Evolutionary conservation across 257 asterid genomes (phyloP).

Genomic region (Parsonsia alboflavescens): DNA sequence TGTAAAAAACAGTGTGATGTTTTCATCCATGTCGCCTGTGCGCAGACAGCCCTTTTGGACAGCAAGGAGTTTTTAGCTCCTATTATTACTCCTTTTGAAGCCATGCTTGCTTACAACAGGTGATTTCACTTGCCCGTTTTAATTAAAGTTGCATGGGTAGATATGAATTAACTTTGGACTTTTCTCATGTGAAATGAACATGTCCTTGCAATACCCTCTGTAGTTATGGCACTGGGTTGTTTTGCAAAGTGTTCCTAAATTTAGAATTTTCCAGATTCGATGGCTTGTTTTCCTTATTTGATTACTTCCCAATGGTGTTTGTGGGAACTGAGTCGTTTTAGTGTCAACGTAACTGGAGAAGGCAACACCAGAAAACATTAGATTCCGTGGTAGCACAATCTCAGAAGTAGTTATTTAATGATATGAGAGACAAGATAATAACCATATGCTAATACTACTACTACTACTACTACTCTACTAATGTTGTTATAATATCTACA

Average conservation of each 20-base stretch:
- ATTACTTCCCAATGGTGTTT: neutral
- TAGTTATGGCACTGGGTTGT: neutral
- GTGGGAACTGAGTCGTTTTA: neutral
- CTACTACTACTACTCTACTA: neutral
- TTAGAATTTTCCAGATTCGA: neutral
- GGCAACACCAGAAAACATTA: neutral
- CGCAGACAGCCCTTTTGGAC: slow-evolving; percentile 87
- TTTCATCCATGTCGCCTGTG: slow-evolving; percentile 79
- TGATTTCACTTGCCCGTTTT: slow-evolving; percentile 13
- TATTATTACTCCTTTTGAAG: slow-evolving; percentile 91
- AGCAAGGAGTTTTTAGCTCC: slow-evolving; percentile 98
- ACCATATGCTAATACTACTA: neutral
- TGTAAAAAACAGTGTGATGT: slow-evolving; percentile 73
- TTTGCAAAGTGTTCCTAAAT: neutral
- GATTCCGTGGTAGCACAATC: neutral
- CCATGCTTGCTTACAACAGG: slow-evolving; percentile 86
- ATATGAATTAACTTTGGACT: neutral
- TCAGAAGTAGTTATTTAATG: neutral
- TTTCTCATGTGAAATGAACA: neutral
- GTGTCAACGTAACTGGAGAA: neutral
- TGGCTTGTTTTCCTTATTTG: neutral
- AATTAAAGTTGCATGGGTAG: neutral
- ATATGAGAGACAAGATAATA: neutral
- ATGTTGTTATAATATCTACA: neutral
- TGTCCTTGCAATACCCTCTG: neutral